Conservation (phyloP, 2,329 filamentous ascomycete species). For the Colletotrichum liaoningense region DNA sequence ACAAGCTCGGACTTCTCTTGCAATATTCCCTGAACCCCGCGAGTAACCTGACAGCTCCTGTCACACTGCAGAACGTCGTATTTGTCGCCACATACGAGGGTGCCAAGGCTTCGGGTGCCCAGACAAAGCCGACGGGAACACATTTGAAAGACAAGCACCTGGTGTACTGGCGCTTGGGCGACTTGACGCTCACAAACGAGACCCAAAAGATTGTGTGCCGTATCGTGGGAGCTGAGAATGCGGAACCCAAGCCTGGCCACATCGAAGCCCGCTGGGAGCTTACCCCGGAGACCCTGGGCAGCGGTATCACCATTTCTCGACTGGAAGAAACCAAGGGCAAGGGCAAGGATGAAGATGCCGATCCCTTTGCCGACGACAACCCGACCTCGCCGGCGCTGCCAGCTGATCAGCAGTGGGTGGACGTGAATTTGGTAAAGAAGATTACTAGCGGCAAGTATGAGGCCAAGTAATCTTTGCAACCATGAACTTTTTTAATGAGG, state of each 20-base stretch:
- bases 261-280: conserved; percentile 88
- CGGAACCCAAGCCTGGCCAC: conserved; percentile 77
- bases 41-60: conserved; percentile 57
- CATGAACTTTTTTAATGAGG: not conserved
- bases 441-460: conserved; percentile 83
- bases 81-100: conserved; percentile 80
- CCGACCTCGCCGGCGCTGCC: conserved; percentile 36
- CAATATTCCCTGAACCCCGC: conserved; percentile 86
- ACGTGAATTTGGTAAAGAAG: conserved; percentile 74
- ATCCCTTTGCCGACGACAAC: conserved; percentile 75
- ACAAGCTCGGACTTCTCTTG: conserved; percentile 87
- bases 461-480: conserved; percentile 51
- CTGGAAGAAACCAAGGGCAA: conserved; percentile 63
- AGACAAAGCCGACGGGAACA: conserved; percentile 83
- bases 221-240: conserved; percentile 77
- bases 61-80: conserved; percentile 76
- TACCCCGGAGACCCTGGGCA: conserved; percentile 57
- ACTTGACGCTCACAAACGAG: conserved; percentile 75
- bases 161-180: conserved; percentile 84
- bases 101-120: conserved; percentile 71
- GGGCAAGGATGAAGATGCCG: conserved; percentile 64
- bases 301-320: conserved; percentile 74
- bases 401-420: conserved; percentile 67
- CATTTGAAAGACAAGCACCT: conserved; percentile 81
- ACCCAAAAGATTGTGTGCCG: conserved; percentile 85